A percentile compares a stretch with the other conserved stretches of the same genome.
Evolutionary conservation across 2,329 filamentous ascomycete species (phyloP).

Genomic region (Sordariomycetes sp.): DNA sequence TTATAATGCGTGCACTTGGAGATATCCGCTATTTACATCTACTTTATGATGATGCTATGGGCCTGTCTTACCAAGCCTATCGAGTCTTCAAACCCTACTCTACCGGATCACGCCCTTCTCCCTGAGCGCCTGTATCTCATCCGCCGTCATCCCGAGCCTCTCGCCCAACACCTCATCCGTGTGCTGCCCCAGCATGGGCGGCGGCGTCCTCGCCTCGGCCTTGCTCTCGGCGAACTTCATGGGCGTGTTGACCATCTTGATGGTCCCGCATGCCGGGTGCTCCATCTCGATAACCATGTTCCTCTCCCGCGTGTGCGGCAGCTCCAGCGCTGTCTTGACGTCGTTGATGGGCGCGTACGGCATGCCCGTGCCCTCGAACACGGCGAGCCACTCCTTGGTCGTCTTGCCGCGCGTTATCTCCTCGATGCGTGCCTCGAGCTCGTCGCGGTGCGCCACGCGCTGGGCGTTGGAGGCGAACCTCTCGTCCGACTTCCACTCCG

Average conservation of each 20-base stretch:
- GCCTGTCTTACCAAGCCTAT: background rate
- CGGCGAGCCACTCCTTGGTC: conserved; percentile 76
- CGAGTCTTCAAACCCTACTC: background rate
- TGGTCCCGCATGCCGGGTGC: conserved; percentile 70
- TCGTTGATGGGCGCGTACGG: conserved; percentile 92
- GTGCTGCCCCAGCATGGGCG: conserved; percentile 80
- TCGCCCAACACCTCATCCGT: conserved; percentile 64
- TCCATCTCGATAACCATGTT: conserved; percentile 86
- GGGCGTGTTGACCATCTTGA: conserved; percentile 87
- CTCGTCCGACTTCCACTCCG: conserved; percentile 49
- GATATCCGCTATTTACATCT: no score
- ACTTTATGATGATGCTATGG: no score
- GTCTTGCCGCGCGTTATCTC: conserved; percentile 62
- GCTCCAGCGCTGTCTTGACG: conserved; percentile 71
- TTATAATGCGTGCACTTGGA: no score
- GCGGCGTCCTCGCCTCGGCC: conserved; percentile 65
- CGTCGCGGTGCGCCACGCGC: conserved; percentile 59
- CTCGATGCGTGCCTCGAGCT: conserved; percentile 73
- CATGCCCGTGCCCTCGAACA: conserved; percentile 85
- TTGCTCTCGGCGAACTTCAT: conserved; percentile 84
- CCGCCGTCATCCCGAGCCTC: conserved; percentile 48
- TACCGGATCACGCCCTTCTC: conserved; percentile 55
- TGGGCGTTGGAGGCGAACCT: conserved; percentile 51
- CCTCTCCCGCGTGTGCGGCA: conserved; percentile 74
- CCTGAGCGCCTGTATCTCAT: conserved; percentile 52